Conservation (phyloP, 441 rosid genomes). For the Populus hybrid region DNA sequence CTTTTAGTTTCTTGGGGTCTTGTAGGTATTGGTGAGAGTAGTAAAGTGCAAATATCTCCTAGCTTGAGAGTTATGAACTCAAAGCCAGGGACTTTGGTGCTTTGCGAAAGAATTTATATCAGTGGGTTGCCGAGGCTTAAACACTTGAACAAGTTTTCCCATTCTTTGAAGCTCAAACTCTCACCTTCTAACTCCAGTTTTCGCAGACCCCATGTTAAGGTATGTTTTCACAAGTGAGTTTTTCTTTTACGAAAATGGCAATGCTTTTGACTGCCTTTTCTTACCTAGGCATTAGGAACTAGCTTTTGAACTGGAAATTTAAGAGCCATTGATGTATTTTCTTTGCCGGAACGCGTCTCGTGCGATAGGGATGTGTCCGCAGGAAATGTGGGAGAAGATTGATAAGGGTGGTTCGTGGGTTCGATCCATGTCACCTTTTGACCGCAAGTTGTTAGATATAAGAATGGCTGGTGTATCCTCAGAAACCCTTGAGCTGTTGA, state of each 20-base stretch:
- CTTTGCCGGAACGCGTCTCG: conserved; percentile 64
- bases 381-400: conserved; percentile 68
- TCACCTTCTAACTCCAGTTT: conserved; percentile 31
- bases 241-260: background rate
- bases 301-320: conserved; percentile 29
- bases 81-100: conserved; percentile 45
- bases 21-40: conserved; percentile 56
- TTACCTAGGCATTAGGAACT: no score
- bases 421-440: conserved; percentile 82
- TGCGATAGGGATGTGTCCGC: conserved; percentile 75
- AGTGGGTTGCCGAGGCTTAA: conserved; percentile 57
- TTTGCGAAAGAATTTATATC: conserved; percentile 70
- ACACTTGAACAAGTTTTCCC: conserved; percentile 59
- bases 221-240: conserved; percentile 82
- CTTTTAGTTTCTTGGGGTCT: conserved; percentile 24
- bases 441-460: conserved; percentile 67
- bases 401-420: conserved; percentile 74
- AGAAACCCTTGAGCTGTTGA: conserved; percentile 46
- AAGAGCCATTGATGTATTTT: background rate
- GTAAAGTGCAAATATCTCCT: conserved; percentile 43
- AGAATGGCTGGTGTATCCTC: conserved; percentile 44
- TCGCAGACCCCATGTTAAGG: conserved; percentile 42
- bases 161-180: conserved; percentile 59
- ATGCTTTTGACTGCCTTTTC: no score
- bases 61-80: conserved; percentile 44